phyloP scores from a whole-genome alignment of 2,329 filamentous ascomycete species.

The Xylaria sp. region DNA sequence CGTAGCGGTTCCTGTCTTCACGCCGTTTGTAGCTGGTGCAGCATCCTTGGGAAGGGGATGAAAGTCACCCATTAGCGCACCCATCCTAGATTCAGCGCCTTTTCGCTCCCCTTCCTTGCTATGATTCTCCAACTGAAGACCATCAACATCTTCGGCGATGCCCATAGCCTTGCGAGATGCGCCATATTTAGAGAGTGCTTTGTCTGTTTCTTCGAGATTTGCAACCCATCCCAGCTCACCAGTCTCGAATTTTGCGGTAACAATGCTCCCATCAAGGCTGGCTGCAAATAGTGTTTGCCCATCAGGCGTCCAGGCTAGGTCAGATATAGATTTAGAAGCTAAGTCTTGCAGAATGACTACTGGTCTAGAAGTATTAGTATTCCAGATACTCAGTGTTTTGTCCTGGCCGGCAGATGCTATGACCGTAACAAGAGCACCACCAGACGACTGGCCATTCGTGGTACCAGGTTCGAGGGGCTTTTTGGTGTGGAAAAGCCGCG shows the following conservation, averaged over 20 bases:
- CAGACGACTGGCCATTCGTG: constrained; percentile 56
- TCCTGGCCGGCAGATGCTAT: constrained; percentile 97
- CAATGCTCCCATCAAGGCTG: constrained; percentile 88
- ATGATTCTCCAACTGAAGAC: constrained; percentile 85
- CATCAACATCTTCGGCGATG: constrained; percentile 91
- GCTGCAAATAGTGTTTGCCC: constrained; percentile 87
- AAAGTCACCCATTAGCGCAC: constrained; percentile 93
- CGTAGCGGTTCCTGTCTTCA: constrained; percentile 55
- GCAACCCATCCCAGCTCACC: constrained; percentile 92
- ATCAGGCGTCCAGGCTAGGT: constrained; percentile 93
- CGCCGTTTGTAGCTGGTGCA: constrained; percentile 60
- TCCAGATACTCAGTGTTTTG: constrained; percentile 96
- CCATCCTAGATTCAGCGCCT: constrained; percentile 94
- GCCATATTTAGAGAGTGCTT: constrained; percentile 91
- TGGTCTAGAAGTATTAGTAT: constrained; percentile 91
- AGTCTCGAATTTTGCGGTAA: constrained; percentile 82
- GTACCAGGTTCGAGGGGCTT: constrained; percentile 68
- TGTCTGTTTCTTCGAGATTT: constrained; percentile 87
- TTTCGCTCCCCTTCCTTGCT: constrained; percentile 92
- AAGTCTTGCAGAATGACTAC: constrained; percentile 91
- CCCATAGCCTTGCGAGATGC: constrained; percentile 87
- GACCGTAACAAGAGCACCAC: constrained; percentile 77
- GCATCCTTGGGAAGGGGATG: constrained; percentile 63
- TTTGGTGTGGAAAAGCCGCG: constrained; percentile 81
- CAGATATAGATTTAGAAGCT: constrained; percentile 89